Percentiles rank a stretch among this genome's conserved stretches.
Conservation (phyloP, 176 grass and related monocot species). For the Oropetium thomaeum region DNA sequence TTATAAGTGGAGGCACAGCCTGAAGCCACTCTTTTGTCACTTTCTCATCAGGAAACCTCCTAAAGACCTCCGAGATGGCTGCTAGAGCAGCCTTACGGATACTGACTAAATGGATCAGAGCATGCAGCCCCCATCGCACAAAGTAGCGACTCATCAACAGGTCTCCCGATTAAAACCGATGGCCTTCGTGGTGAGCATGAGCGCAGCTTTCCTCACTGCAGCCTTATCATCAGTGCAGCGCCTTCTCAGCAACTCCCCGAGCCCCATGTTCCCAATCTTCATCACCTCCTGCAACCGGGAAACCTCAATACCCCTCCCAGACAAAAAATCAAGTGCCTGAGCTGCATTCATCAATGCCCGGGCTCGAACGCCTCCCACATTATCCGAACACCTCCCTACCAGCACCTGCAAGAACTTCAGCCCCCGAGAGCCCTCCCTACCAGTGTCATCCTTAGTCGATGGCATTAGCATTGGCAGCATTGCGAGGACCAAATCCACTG, state of each 20-base stretch:
- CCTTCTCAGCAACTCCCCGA: slow-evolving; percentile 62
- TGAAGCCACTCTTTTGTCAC: slow-evolving; percentile 89
- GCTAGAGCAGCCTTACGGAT: slow-evolving; percentile 90
- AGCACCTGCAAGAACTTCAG: slow-evolving; percentile 55
- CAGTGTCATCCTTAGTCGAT: slow-evolving; percentile 7
- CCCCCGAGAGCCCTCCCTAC: slow-evolving; percentile 47
- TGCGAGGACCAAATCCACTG: slow-evolving; percentile 71
- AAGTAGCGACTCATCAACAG: slow-evolving; percentile 63
- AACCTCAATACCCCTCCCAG: slow-evolving; percentile 42
- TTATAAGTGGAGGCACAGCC: slow-evolving; percentile 69
- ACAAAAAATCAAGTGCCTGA: slow-evolving; percentile 61
- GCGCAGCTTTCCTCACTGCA: slow-evolving; percentile 82
- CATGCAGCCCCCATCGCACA: slow-evolving; percentile 64
- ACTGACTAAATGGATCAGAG: slow-evolving; percentile 84
- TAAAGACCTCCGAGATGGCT: slow-evolving; percentile 87
- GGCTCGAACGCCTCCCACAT: slow-evolving; percentile 53
- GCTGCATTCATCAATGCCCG: slow-evolving; percentile 69
- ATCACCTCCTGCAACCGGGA: slow-evolving; percentile 35
- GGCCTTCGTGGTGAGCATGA: slow-evolving; percentile 70
- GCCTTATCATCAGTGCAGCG: slow-evolving; percentile 86
- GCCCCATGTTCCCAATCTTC: slow-evolving; percentile 44
- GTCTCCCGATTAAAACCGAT: slow-evolving; percentile 64
- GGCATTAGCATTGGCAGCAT: slow-evolving; percentile 47
- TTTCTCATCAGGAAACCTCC: slow-evolving; percentile 65
- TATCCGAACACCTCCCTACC: slow-evolving; percentile 70